Evolutionary conservation across 345 rosid genomes (phyloP), one percentile per base, ranked within the genome.

Genomic region (Cardamine occulta): DNA sequence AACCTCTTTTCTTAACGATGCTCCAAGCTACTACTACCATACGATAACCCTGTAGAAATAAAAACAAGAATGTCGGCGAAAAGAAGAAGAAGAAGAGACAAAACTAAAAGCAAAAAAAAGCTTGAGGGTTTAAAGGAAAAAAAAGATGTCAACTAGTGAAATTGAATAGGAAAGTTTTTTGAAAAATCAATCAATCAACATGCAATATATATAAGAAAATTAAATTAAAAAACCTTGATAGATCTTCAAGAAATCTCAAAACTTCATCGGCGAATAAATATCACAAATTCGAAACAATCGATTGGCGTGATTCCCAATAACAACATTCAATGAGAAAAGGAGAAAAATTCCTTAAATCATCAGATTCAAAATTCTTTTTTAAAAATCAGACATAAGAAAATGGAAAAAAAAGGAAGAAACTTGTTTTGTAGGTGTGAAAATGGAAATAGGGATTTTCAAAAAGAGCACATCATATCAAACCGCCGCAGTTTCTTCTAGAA

Each of bases 181-280:
- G 31, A 19, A 62, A 47, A 56, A 48, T 31, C 42, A 68, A 68
- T 49, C 74, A 79, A 55, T 53, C 71, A 18, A 74, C 82, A 68
- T 80, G 82, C 72, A 69, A 64, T 68, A 68, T 69, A 39, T 45
- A 52, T 32, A 64, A 29, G 8, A 40, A 8, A 3, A 3, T 32
- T 61, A 11, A 54, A 32, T 56, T 57, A 7, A 40, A 52, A 53
- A 42, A 64, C 76, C 72, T 77, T 71, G 47, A 77, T 82, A 82
- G 82, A 74, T 84, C 86, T 69, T 73, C 70, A 73, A 72, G 19
- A 80, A 64, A 69, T 80, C 80, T 85, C 86, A 81, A 47, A 47
- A 79, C 84, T 89, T 87, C 88, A 87, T 85, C 86, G 71, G 84
- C 84, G 78, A 66, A 72, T 67, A 61, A 78, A 75, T 63, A 60